Evolutionary conservation across 768 basidiomycete species (phyloP), one percentile per base, ranked within the genome.

Genomic region (Mycena albidolilacea): DNA sequence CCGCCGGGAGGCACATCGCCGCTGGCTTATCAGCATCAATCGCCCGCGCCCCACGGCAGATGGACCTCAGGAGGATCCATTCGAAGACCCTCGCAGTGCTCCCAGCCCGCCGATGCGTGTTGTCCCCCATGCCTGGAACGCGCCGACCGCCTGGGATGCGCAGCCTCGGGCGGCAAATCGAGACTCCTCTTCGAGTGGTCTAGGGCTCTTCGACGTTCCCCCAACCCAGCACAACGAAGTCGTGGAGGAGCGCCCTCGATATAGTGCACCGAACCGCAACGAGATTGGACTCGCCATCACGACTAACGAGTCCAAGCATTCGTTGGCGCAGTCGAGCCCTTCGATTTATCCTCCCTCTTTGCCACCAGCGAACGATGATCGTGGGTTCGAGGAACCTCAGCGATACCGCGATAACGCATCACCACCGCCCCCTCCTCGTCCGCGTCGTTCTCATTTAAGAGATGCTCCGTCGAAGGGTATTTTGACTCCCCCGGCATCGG

Each of bases 271-370:
- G 43, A 65, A 74, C 69, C 76, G 69, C 50, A 61, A 70, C 44
- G 46, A 69, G 44, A 75, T 73, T 48, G 79, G 76, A 37, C 69
- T 79, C 12, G 69, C 75, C 30, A 75, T 79, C 60, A 80, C 78
- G 44, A 77, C 72, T 63, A 76, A 76, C 19, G 70, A 74, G 14
- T 75, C 75, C 1, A 72, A 78, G 61, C 79, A 78, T 5, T 87
- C 85, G 5, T 76, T 79, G 37, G 79, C 85, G 52, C 85, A 83
- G 58, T 88, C 87, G 21, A 87, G 85, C 58, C 88, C 88, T 59
- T 89, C 90, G 0, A 84, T 88, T 38, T 88, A 89, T 73, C 86
- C 88, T 10, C 80, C 85, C 1, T 85, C 82, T 69, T 77, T 89
- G 17, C 85, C 85, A 35, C 80, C 81, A 15, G 75, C 67, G 46